Conservation (phyloP, 345 rosid species). For the Acer negundo region DNA sequence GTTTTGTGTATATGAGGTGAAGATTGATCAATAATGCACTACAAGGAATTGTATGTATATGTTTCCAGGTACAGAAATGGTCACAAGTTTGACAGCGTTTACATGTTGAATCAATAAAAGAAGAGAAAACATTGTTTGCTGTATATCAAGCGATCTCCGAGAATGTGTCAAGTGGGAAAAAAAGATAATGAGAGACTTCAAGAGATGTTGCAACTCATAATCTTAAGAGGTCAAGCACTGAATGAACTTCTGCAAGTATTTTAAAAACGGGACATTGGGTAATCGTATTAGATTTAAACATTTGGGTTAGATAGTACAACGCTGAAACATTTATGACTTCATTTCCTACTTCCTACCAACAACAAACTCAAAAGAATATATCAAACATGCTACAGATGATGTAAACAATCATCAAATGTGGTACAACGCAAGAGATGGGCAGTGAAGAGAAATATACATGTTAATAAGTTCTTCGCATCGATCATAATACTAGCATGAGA, state of each 20-base stretch:
- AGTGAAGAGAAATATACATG: background rate
- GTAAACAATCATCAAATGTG: background rate
- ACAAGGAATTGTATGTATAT: background rate
- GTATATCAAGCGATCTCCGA: background rate
- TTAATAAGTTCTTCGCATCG: no score
- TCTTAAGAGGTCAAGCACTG: constrained; percentile 1
- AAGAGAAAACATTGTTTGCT: no score
- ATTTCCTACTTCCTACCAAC: background rate
- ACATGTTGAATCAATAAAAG: background rate
- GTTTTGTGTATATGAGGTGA: background rate
- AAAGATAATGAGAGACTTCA: background rate
- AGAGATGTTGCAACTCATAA: background rate
- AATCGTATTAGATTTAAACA: background rate
- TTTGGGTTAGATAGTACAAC: background rate
- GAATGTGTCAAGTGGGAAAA: no score
- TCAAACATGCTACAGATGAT: background rate
- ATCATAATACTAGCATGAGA: no score
- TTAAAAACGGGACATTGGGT: background rate
- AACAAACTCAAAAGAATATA: background rate
- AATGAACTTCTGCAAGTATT: background rate
- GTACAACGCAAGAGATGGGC: background rate
- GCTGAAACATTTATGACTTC: background rate
- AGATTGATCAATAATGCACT: background rate
- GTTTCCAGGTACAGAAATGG: background rate
- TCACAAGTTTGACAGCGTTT: background rate